Evolutionary conservation across 306 rosid species (phyloP), one percentile per base, ranked within the genome.

Genomic region (Ammopiptanthus mongolicus): DNA sequence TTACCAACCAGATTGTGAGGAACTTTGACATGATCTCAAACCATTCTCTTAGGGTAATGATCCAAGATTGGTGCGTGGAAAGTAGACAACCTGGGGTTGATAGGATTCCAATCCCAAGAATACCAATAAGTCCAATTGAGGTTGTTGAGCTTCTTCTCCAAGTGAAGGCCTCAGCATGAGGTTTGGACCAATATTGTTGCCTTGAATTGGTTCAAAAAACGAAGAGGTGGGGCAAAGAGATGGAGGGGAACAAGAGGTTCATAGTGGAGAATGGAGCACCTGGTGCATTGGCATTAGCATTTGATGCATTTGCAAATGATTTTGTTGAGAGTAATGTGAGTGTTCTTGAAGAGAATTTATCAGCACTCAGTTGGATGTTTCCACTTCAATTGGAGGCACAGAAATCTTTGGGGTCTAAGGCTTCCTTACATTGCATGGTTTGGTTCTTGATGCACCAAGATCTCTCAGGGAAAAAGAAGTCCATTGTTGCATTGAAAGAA

Each of bases 51-150:
- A 62, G 93, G 29, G 68, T 57, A 9, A 85, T 91, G 93, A 89
- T 89, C 61, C 97, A 91, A 82, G 91, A 91, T 6, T 91, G 96
- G 97, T 82, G 97, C 68, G 84, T 81, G 9, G 81, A 86, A 18
- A 89, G 88, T 65, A 78, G 63, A 17, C 76, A 66, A 25, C 56
- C 73, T 34, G 96, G 96, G 21, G 69, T 91, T 7, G 88, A 86
- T 48, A 85, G 96, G 44, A 84, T 89, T 13, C 96, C 97, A 1
- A 89, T 96, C 0, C 96, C 97, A 0, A 80, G 87, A 60, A 61
- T 71, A 36, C 96, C 97, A 0, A 25, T 89, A 70, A 62, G 68
- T 8, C 74, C 86, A 5, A 1, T n/a, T 9, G 84, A 91, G 61
- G 89, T 84, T 5, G 46, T 71, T 0, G 88, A 88, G 33, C 70